A percentile compares a stretch with the other conserved stretches of the same genome.
Conservation (phyloP, 1,139 yeast genomes). For the Nematodospora anomalae region DNA sequence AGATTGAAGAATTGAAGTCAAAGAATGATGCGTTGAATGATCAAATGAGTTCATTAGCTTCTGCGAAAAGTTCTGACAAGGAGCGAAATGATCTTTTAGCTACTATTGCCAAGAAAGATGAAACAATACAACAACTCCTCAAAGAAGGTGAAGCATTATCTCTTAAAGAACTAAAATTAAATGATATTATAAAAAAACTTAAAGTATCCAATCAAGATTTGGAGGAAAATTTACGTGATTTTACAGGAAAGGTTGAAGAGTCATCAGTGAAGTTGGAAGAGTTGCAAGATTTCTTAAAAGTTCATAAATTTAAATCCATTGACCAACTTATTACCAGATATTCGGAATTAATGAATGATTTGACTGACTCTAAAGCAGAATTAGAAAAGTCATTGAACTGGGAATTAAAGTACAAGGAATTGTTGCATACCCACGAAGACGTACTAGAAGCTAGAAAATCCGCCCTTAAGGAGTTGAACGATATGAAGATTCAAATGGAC, state of each 20-base stretch:
- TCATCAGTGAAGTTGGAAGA: constrained; percentile 29
- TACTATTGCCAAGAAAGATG: constrained; percentile 47
- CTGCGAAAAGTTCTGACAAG: constrained; percentile 8
- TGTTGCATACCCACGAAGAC: constrained; percentile 32
- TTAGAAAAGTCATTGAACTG: constrained; percentile 27
- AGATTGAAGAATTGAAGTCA: constrained; percentile 10
- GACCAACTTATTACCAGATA: constrained; percentile 26
- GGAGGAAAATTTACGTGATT: constrained; percentile 39
- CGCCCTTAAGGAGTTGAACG: constrained; percentile 35
- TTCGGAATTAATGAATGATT: constrained; percentile 16
- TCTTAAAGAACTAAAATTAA: constrained; percentile 67
- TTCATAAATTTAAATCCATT: constrained; percentile 26
- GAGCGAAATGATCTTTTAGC: constrained; percentile 16
- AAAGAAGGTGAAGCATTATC: constrained; percentile 82
- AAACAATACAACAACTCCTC: constrained; percentile 56
- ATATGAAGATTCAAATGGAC: constrained; percentile 40
- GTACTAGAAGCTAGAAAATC: constrained; percentile 31
- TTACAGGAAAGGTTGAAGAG: constrained; percentile 32
- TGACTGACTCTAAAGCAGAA: constrained; percentile 19
- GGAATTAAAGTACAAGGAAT: constrained; percentile 42
- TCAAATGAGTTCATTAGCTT: constrained; percentile 6
- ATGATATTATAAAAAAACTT: constrained; percentile 64
- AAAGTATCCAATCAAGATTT: constrained; percentile 49
- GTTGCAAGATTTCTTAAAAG: constrained; percentile 33
- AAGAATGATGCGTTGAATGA: constrained; percentile 7